A percentile compares a stretch with the other conserved stretches of the same genome.
Evolutionary conservation across 768 basidiomycete species (phyloP).

Genomic region (Pulveroboletus sp.): DNA sequence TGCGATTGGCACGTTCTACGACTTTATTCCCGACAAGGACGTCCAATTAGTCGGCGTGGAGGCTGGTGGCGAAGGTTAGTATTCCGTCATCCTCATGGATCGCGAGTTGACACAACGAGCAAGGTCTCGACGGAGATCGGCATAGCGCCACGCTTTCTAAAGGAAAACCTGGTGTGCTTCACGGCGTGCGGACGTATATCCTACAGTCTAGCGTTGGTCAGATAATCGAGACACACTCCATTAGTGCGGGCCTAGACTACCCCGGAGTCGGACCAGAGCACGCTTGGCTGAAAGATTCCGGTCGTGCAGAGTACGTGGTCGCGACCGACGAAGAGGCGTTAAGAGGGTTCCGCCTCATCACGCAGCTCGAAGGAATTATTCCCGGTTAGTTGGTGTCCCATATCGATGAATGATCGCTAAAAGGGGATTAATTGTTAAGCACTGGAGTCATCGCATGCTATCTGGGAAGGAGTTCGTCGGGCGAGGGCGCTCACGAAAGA

Average conservation of each 20-base stretch:
- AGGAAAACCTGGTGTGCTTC: conserved; percentile 90
- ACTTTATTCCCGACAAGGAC: conserved; percentile 85
- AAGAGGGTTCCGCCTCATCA: conserved; percentile 86
- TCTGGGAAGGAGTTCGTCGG: conserved; percentile 85
- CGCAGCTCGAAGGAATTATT: conserved; percentile 95
- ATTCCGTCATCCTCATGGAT: neutral
- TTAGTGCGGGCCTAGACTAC: conserved; percentile 95
- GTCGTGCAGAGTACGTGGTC: conserved; percentile 86
- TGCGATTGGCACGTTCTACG: conserved; percentile 96
- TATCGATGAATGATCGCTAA: conserved; percentile 5
- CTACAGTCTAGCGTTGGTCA: conserved; percentile 86
- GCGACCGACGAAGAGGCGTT: conserved; percentile 95
- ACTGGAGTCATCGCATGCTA: conserved; percentile 91
- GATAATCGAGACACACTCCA: conserved; percentile 95
- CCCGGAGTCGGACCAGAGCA: conserved; percentile 98
- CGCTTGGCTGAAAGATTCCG: conserved; percentile 93
- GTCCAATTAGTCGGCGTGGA: conserved; percentile 93
- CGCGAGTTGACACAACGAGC: conserved; percentile 5
- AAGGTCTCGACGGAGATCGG: conserved; percentile 71
- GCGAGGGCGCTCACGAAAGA: conserved; percentile 85
- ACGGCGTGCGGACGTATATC: conserved; percentile 94
- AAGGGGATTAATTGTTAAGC: conserved; percentile 40
- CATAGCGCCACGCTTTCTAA: conserved; percentile 93
- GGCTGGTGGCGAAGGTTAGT: conserved; percentile 90
- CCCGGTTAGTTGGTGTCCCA: conserved; percentile 53